These are phyloP conservation scores for Diaporthe citrichinensis DNA, from an alignment of 2,329 filamentous ascomycete genomes.

Conservation along the genomic window DNA sequence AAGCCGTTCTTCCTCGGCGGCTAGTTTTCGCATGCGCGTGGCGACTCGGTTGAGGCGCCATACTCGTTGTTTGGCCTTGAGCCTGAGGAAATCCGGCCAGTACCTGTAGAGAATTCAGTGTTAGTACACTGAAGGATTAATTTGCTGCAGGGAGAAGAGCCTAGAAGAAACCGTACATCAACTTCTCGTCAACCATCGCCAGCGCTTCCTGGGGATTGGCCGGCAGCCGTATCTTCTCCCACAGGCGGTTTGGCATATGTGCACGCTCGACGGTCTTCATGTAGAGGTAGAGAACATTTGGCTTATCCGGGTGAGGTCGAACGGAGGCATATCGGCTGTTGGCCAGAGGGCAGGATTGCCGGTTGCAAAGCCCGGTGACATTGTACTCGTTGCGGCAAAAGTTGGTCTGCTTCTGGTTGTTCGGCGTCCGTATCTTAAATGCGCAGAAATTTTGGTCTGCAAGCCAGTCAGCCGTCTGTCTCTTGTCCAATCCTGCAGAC, in stretches of 20 bases:
- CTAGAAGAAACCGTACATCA: slow-evolving; percentile 73
- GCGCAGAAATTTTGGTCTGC: slow-evolving; percentile 84
- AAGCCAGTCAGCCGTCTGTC: neutral
- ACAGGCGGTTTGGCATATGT: slow-evolving; percentile 90
- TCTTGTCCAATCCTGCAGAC: neutral
- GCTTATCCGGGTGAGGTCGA: slow-evolving; percentile 76
- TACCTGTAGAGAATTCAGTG: slow-evolving; percentile 23
- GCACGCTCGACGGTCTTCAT: slow-evolving; percentile 95
- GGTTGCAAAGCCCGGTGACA: slow-evolving; percentile 84
- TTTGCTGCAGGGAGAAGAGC: neutral
- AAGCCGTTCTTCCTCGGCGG: slow-evolving; percentile 89
- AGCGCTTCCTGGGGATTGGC: slow-evolving; percentile 93
- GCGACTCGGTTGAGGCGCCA: slow-evolving; percentile 93
- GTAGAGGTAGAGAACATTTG: slow-evolving; percentile 82
- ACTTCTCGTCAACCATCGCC: slow-evolving; percentile 85
- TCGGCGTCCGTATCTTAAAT: slow-evolving; percentile 85
- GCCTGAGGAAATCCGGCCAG: slow-evolving; percentile 92
- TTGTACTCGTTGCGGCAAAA: slow-evolving; percentile 98
- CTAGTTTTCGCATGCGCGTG: slow-evolving; percentile 83
- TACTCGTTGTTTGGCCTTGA: slow-evolving; percentile 97
- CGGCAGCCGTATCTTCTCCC: slow-evolving; percentile 92
- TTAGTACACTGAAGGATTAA: neutral
- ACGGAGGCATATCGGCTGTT: slow-evolving; percentile 96
- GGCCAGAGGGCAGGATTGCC: slow-evolving; percentile 90
- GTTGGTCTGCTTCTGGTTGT: slow-evolving; percentile 79